A percentile compares a stretch with the other conserved stretches of the same genome.
Evolutionary conservation across 1,284 basidiomycete species (phyloP).

Genomic region (Austroboletus novae-zelandiae): DNA sequence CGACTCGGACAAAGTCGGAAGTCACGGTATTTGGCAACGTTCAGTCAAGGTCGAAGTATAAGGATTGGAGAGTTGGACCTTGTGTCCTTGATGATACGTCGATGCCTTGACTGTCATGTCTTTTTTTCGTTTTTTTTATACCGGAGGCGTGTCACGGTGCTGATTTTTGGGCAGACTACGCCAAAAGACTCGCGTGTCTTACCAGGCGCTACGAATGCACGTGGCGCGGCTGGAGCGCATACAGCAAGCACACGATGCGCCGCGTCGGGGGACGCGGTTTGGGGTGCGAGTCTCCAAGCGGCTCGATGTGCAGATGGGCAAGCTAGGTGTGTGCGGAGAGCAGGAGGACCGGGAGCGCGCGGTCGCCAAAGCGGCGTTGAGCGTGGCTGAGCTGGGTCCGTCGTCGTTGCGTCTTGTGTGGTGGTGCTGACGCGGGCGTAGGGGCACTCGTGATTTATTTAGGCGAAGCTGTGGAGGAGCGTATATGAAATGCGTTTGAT

Average conservation of each 20-base stretch:
- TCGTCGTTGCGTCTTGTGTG: slow-evolving; percentile 39
- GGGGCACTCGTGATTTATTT: too few relatives aligned
- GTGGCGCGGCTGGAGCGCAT: slow-evolving; percentile 74
- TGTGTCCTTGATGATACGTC: too few relatives aligned
- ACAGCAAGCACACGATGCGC: slow-evolving; percentile 77
- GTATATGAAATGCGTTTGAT: too few relatives aligned
- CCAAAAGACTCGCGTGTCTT: slow-evolving; percentile 79
- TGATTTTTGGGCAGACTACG: slow-evolving; percentile 54
- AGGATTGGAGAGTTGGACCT: too few relatives aligned
- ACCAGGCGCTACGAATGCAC: slow-evolving; percentile 67
- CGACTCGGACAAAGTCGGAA: too few relatives aligned
- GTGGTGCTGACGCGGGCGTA: slow-evolving; percentile 93
- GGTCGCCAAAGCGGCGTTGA: slow-evolving; percentile 88
- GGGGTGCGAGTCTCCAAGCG: slow-evolving; percentile 77
- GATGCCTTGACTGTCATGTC: too few relatives aligned
- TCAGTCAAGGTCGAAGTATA: too few relatives aligned
- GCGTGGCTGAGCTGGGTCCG: too few relatives aligned
- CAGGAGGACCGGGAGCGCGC: slow-evolving; percentile 78
- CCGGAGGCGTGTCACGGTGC: too few relatives aligned
- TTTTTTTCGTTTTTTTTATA: too few relatives aligned
- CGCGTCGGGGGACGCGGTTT: slow-evolving; percentile 80
- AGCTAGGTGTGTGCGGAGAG: slow-evolving; percentile 41
- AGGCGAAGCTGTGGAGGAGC: too few relatives aligned
- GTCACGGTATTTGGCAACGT: too few relatives aligned
- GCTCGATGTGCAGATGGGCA: slow-evolving; percentile 76